Base-by-base conservation (phyloP, 805 yeast genomes). In the Vanderwaltozyma yarrowii region DNA sequence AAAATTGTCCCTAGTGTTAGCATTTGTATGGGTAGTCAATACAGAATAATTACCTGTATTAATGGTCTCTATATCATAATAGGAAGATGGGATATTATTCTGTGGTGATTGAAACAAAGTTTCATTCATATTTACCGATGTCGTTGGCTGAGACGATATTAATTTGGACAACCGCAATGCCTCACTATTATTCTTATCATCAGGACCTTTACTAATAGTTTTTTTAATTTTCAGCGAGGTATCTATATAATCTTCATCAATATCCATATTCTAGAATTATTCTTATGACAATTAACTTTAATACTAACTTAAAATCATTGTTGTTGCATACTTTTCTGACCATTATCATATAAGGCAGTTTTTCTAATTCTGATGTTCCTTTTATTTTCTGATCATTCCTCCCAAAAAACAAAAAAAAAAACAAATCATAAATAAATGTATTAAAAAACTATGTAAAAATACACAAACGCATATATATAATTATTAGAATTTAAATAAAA, bases 171-270 rank as follows among this genome's bases (percentile, higher is more conserved):
- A 18, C 2, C 10, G 17, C 10, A 30, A 14, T 25, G 9, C 9
- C 6, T 21, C 23, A 9, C 9, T 21, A 7, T 7, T 20, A 24
- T 13, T 31, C 15, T 3, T 33, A 14, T 33, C 33, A 28, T 28
- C 12, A 8, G 18, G 23, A 2, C 16, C 21, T 14, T 19, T 23
- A 10, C 5, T 15, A 21, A 7, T 21, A 14, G 13, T 30, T 11
- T 18, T 18, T 9, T 13, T 8, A 7, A 26, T 13, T n/a, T 18
- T 15, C 4, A 13, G n/a, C 5, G 7, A n/a, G 3, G 21, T 14
- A 30, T 33, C 34, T 12, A 38, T 11, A 20, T 38, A 38, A 25
- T 29, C 17, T 25, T 33, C 37, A 6, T 33, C 10, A 12, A 33
- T 30, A 2, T 38, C 14, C 20, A 37, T 21, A 13, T n/a, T 32